Evolutionary conservation across 176 grass and related monocot species (phyloP), one percentile per base, ranked within the genome.

Genomic region (Aegilops umbellulata): DNA sequence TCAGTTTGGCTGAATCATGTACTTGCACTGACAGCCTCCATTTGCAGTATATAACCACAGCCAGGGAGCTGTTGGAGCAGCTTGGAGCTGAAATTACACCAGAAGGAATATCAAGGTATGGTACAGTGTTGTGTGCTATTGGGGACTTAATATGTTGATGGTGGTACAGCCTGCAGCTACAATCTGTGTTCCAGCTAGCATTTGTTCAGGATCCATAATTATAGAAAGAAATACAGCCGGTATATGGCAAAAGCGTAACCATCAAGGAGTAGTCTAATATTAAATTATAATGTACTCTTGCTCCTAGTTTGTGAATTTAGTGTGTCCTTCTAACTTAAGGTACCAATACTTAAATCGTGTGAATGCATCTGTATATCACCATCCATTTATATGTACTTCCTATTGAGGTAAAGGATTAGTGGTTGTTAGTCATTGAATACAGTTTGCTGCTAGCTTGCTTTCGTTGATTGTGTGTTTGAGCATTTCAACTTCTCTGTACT

Each of bases 21-120:
- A 24, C 29, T 75, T 14, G 12, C 65, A 76, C 22, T 89, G 65
- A 83, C 32, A 78, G 15, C 51, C 49, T 87, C 36, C 36, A 53
- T 67, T 15, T 90, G 46, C 86, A 96, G 97, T 99, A 96, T 91
- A 88, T 94, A 32, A 99, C 97, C 83, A 96, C 94, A 85, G 88
- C 86, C 31, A 91, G 97, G 69, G 92, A 99, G 85, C 77, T 94
- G 38, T 84, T 99, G 86, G 92, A 96, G 88, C 94, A 95, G 79
- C 49, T 98, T 86, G 90, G 94, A 67, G 69, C 90, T 68, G 97
- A 96, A 84, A 88, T 82, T 74, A 80, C 95, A 81, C 87, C 86
- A n/a, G 88, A 91, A 89, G 94, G 92, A 49, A 81, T 79, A 83
- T 80, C 90, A n/a, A 90, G 89, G 84, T 87, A 74, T 11, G 22